Base-by-base conservation (phyloP, 2,329 filamentous ascomycete species). In the Neonectria coccinea region DNA sequence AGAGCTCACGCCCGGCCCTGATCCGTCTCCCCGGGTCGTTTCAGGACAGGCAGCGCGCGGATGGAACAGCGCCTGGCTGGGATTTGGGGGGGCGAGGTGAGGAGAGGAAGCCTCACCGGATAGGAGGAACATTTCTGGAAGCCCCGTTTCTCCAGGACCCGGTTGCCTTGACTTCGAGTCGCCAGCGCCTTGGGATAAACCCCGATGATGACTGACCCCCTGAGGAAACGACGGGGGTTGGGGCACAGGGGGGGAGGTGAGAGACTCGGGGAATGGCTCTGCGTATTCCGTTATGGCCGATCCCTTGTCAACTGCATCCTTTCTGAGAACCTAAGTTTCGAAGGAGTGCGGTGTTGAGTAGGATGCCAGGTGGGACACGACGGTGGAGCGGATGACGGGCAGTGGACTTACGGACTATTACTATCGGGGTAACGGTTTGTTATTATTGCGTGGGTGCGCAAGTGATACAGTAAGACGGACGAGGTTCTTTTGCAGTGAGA, bases 81-180 rank as follows among this genome's bases (percentile, higher is more conserved):
- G 20, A 25, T 25, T 25, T 25, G 25, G 25, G 25, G 25, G 25
- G 25, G 25, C 6, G 5, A 29, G 9, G 29, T 8, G 14, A 8
- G 29, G 16, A 50, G n/a, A 25, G 39, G 27, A 29, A 51, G 50
- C 48, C 48, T 62, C 55, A 48, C 52, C 57, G 33, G 45, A 61
- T 57, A 57, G 53, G 58, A 61, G 62, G 58, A 65, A 65, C 58
- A 61, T 47, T 62, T 65, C 62, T 64, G 56, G 58, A 61, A 54
- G 58, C 41, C 36, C n/a, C n/a, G 9, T 51, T 51, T 51, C 48
- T 42, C 29, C 18, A 33, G 16, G 25, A 2, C 27, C n/a, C 5
- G 3, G 16, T 39, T 54, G 33, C 52, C 36, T 42, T 48, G 33
- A 44, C 18, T 33, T 51, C 53, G 31, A 42, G n/a, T 14, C 36